These are phyloP conservation scores for Polysphondylium violaceum DNA, from an alignment of 78 protist species.

Conservation along the genomic window DNA sequence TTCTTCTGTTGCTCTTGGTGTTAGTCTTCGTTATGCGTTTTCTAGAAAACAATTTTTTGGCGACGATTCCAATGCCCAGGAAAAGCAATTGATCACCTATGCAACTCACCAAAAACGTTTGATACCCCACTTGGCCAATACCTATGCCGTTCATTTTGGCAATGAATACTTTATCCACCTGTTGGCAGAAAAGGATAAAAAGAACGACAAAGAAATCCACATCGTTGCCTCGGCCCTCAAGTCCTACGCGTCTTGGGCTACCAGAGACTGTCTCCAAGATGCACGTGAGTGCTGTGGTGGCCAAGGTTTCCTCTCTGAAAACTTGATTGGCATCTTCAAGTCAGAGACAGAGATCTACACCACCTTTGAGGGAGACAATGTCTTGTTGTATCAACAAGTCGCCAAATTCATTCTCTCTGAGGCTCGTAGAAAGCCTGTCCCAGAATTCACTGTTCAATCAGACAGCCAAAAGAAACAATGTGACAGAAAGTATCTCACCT, in stretches of 20 bases:
- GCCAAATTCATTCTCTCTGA: constrained; percentile 48
- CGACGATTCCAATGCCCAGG: not conserved
- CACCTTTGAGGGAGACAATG: constrained; percentile 79
- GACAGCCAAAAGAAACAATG: not conserved
- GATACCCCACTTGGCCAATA: constrained; percentile 64
- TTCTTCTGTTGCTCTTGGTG: constrained; percentile 19
- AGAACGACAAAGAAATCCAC: constrained; percentile 78
- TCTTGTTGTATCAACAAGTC: constrained; percentile 60
- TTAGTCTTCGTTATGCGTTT: constrained; percentile 46
- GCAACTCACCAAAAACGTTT: constrained; percentile 47
- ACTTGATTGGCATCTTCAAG: constrained; percentile 57
- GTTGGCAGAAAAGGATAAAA: constrained; percentile 29
- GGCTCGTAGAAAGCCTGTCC: constrained; percentile 40
- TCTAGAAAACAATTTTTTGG: constrained; percentile 59
- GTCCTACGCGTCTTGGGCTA: constrained; percentile 55
- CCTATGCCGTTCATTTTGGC: constrained; percentile 53
- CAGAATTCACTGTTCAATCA: constrained; percentile 32
- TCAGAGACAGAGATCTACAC: constrained; percentile 77
- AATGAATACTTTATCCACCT: constrained; percentile 43
- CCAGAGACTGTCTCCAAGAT: constrained; percentile 65
- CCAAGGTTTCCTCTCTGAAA: constrained; percentile 72
- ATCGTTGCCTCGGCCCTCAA: constrained; percentile 52
- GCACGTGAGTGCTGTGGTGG: constrained; percentile 78
- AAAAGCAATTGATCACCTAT: constrained; percentile 60
- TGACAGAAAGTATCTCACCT: constrained; percentile 1